These are phyloP conservation scores for Chrysoporthe deuterocubensis DNA, from an alignment of 2,329 filamentous ascomycete species.

Conservation along the genomic window DNA sequence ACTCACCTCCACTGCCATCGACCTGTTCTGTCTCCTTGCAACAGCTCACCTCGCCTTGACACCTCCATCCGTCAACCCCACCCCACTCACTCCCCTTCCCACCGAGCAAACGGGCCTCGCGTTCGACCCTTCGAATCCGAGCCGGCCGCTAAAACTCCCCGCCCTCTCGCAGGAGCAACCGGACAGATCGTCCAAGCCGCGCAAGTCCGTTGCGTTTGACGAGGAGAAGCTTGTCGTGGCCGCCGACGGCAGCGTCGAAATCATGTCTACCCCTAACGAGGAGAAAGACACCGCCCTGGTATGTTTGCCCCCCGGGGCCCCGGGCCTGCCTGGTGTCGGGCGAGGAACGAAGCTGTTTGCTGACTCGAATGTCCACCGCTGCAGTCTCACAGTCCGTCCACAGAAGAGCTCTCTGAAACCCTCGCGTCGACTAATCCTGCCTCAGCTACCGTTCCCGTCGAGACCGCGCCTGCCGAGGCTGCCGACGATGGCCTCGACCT, in stretches of 20 bases:
- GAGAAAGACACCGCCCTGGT: slow-evolving; percentile 77
- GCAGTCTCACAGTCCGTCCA: slow-evolving; percentile 30
- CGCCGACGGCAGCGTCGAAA: slow-evolving; percentile 82
- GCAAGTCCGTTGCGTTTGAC: slow-evolving; percentile 94
- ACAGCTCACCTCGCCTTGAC: slow-evolving; percentile 8
- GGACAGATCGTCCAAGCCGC: slow-evolving; percentile 67
- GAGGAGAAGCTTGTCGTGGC: slow-evolving; percentile 87
- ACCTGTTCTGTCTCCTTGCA: slow-evolving; percentile 25
- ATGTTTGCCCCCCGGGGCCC: neutral
- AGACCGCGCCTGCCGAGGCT: slow-evolving; percentile 59
- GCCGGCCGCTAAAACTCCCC: slow-evolving; percentile 31
- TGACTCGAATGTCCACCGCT: slow-evolving; percentile 7
- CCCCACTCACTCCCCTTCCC: neutral
- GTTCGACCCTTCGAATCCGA: slow-evolving; percentile 3
- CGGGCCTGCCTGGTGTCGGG: neutral
- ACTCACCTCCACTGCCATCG: slow-evolving; percentile 23
- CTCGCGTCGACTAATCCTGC: slow-evolving; percentile 30
- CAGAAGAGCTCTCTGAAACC: slow-evolving; percentile 27
- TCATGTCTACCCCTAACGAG: slow-evolving; percentile 69
- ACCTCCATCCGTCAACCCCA: slow-evolving; percentile 1
- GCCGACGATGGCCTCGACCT: slow-evolving; percentile 61
- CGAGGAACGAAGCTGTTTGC: neutral
- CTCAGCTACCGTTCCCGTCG: slow-evolving; percentile 31
- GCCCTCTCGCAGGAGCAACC: slow-evolving; percentile 28
- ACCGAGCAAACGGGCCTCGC: slow-evolving; percentile 16